Conservation (phyloP, 257 asterid genomes). For the Nicotiana undulata region DNA sequence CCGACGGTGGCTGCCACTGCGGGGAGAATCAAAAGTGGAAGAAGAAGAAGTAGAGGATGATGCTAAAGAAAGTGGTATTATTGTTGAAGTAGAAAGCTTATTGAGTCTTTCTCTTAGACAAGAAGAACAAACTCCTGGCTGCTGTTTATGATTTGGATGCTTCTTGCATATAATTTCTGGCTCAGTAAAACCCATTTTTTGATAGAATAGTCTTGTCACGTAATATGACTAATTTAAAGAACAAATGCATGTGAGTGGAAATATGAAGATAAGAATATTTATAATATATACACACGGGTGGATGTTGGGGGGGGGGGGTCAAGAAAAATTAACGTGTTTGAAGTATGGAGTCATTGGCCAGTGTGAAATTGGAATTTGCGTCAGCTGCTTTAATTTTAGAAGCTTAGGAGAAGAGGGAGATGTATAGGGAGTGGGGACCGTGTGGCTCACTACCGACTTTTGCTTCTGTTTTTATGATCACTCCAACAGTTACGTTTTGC, state of each 20-base stretch:
- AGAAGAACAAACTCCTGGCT: constrained; percentile 56
- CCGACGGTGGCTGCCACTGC: constrained; percentile 24
- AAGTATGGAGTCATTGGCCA: background rate
- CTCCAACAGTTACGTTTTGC: background rate
- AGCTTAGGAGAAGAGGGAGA: no score
- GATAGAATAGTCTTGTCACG: background rate
- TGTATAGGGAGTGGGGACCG: background rate
- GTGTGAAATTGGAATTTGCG: background rate
- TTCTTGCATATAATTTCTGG: constrained; percentile 27
- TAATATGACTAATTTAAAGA: background rate
- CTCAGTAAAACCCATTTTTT: constrained; percentile 34
- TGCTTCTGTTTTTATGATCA: background rate
- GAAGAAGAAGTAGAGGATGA: constrained; percentile 25
- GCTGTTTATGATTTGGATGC: constrained; percentile 46
- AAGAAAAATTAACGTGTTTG: background rate
- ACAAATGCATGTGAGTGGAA: background rate
- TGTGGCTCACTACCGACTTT: background rate
- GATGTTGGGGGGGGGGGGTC: background rate
- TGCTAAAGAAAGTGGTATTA: constrained; percentile 4
- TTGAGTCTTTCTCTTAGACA: constrained; percentile 50
- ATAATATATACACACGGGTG: background rate
- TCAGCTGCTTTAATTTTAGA: no score
- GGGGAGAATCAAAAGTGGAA: constrained; percentile 28
- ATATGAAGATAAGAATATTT: background rate
- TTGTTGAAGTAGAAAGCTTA: constrained; percentile 18